These are phyloP conservation scores for Plasmodium berghei DNA, from an alignment of 169 alveolate genomes.

Conservation along the genomic window DNA sequence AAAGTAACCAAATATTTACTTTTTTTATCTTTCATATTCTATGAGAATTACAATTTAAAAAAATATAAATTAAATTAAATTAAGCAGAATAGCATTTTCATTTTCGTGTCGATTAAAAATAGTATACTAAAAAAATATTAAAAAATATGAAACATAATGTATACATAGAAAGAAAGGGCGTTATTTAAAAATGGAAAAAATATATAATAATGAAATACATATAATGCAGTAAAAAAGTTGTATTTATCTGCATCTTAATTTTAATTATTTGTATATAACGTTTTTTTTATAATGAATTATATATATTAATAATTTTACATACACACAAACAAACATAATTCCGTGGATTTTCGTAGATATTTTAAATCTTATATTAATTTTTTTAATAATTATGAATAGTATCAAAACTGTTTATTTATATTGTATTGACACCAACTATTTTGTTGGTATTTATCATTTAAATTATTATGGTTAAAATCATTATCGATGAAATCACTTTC, in stretches of 20 bases:
- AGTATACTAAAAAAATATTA: constrained; percentile 22
- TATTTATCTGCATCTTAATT: no score
- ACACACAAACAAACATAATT: neutral
- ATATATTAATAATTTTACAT: neutral
- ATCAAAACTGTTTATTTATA: constrained; percentile 26
- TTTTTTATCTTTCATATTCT: constrained; percentile 29
- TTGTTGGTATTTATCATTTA: constrained; percentile 18
- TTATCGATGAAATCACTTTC: constrained; percentile 30
- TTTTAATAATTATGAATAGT: constrained; percentile 25
- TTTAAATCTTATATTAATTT: no score
- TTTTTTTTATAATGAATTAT: no score
- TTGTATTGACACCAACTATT: constrained; percentile 20
- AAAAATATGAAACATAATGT: constrained; percentile 7
- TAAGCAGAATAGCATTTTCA: constrained; percentile 10
- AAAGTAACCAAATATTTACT: constrained; percentile 22
- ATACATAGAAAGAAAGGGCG: constrained; percentile 9
- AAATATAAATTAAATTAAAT: neutral
- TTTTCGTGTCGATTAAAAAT: constrained; percentile 18
- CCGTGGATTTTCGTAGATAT: no score
- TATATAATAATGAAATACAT: no score
- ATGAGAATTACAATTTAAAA: neutral
- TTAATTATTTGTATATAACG: no score
- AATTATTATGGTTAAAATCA: constrained; percentile 28
- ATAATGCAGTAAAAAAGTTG: neutral
- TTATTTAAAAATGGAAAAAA: no score